phyloP scores from a whole-genome alignment of 768 basidiomycete genomes.

The Mycena crocata region DNA sequence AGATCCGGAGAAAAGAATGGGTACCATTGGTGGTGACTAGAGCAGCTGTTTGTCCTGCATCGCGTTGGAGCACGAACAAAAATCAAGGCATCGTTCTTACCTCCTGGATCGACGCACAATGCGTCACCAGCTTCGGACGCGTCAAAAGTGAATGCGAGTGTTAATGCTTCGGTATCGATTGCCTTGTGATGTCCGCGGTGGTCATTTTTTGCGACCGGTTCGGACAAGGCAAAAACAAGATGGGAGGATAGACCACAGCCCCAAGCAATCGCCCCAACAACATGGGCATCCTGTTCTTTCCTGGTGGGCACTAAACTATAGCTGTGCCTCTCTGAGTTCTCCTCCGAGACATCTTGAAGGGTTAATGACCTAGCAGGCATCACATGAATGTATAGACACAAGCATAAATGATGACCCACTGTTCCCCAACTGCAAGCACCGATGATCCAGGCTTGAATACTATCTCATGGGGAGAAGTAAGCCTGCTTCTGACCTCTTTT shows the following conservation, averaged over 20 bases:
- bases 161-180: conserved; percentile 53
- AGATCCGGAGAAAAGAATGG: conserved; percentile 55
- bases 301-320: conserved; percentile 28
- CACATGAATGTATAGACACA: not conserved
- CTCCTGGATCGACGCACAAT: conserved; percentile 57
- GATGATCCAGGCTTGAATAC: conserved; percentile 56
- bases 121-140: conserved; percentile 66
- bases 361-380: conserved; percentile 13
- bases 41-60: conserved; percentile 39
- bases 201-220: conserved; percentile 46
- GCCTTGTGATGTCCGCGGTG: conserved; percentile 59
- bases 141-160: conserved; percentile 50
- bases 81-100: conserved; percentile 39
- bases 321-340: conserved; percentile 25
- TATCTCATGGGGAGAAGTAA: conserved; percentile 52
- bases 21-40: conserved; percentile 44
- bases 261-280: conserved; percentile 65
- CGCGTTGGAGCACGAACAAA: not conserved
- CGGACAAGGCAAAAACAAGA: conserved; percentile 68
- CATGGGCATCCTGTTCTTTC: conserved; percentile 34
- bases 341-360: conserved; percentile 6
- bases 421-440: conserved; percentile 56
- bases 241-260: conserved; percentile 53
- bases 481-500: conserved; percentile 27
- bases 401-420: conserved; percentile 39